phyloP scores from a whole-genome alignment of 176 grass and related monocot genomes.

The Paspalum notatum region DNA sequence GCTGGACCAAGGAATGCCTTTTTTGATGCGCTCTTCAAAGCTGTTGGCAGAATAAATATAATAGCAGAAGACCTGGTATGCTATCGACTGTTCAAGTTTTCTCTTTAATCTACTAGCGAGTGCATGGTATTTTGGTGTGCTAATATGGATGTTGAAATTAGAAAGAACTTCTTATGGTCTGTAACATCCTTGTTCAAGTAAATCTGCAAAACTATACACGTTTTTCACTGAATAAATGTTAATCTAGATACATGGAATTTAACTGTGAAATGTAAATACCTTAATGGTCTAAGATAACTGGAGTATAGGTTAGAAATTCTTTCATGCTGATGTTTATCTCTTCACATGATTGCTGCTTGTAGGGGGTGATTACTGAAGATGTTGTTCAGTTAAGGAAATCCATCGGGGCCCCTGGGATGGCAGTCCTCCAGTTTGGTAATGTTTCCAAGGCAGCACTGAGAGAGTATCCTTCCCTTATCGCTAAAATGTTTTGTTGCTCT shows the following conservation, averaged over 20 bases:
- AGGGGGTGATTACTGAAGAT: constrained; percentile 98
- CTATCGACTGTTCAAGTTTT: neutral
- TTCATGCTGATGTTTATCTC: constrained; percentile 37
- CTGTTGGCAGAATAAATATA: constrained; percentile 80
- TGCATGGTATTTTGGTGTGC: neutral
- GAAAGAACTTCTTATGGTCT: neutral
- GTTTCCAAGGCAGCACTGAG: neutral
- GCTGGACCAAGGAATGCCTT: constrained; percentile 95
- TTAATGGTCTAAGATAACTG: neutral
- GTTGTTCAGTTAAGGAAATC: constrained; percentile 90
- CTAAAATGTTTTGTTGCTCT: neutral
- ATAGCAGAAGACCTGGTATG: constrained; percentile 95
- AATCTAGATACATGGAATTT: neutral
- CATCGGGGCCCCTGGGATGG: constrained; percentile 92
- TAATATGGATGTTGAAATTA: neutral
- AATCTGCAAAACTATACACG: neutral
- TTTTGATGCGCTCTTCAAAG: constrained; percentile 82
- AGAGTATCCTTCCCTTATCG: neutral
- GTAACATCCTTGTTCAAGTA: neutral
- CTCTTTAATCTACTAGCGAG: neutral
- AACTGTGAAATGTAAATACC: neutral
- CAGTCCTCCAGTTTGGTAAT: constrained; percentile 97
- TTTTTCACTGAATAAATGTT: neutral
- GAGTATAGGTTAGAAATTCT: neutral
- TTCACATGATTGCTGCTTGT: constrained; percentile 15